Conservation (phyloP, 2,329 filamentous ascomycete species). For the Alternaria tenuissima region DNA sequence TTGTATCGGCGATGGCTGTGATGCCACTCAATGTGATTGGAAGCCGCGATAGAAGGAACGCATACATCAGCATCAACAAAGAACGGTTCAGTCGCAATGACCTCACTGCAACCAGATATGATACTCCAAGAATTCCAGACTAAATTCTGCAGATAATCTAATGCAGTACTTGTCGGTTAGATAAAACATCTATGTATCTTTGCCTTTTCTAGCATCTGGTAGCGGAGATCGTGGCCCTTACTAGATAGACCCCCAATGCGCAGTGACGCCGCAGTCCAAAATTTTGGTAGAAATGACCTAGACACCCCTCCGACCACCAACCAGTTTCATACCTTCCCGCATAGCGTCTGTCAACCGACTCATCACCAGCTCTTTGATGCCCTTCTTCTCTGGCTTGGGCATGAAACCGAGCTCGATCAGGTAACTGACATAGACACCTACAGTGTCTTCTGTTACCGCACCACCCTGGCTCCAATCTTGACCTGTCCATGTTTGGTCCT, state of each 20-base stretch:
- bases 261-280: neutral
- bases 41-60: neutral
- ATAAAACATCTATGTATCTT: neutral
- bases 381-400: constrained; percentile 45
- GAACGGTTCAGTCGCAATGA: neutral
- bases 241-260: neutral
- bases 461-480: constrained; percentile 64
- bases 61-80: neutral
- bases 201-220: neutral
- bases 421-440: constrained; percentile 71
- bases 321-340: constrained; percentile 46
- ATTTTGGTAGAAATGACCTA: constrained; percentile 11
- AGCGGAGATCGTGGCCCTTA: neutral
- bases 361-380: constrained; percentile 37
- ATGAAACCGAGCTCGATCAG: constrained; percentile 71
- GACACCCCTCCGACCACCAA: constrained; percentile 43
- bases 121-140: neutral
- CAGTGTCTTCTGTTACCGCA: constrained; percentile 66
- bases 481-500: constrained; percentile 68
- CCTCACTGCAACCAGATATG: neutral
- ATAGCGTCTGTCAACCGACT: constrained; percentile 42
- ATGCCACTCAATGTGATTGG: constrained; percentile 4
- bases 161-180: neutral
- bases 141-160: neutral
- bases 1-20: neutral